Evolutionary conservation across 2,329 filamentous ascomycete genomes (phyloP).

Genomic region (Oidium heveae): DNA sequence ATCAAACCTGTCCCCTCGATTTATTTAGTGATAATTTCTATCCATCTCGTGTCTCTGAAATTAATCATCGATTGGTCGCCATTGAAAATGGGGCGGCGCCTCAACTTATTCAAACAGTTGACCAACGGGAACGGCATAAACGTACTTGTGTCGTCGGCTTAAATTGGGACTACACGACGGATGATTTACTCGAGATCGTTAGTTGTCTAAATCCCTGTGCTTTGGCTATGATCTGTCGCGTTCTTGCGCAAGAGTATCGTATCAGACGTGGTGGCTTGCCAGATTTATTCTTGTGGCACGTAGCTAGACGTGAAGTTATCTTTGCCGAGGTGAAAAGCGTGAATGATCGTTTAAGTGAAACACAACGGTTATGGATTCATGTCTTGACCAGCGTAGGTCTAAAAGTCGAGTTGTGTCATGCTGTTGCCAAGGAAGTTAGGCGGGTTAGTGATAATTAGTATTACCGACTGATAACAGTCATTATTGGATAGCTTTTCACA

Average conservation of each 20-base stretch:
- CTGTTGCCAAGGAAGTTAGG: constrained; percentile 15
- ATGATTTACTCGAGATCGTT: constrained; percentile 58
- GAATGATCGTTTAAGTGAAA: constrained; percentile 88
- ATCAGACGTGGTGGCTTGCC: constrained; percentile 71
- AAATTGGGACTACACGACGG: constrained; percentile 65
- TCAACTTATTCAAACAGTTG: constrained; percentile 38
- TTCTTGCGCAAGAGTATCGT: constrained; percentile 85
- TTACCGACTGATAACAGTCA: background rate
- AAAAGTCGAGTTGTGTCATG: constrained; percentile 56
- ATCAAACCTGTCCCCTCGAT: constrained; percentile 82
- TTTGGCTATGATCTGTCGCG: constrained; percentile 65
- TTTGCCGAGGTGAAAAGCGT: constrained; percentile 19
- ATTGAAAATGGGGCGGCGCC: constrained; percentile 63
- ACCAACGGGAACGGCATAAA: constrained; percentile 39
- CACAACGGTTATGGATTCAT: constrained; percentile 90
- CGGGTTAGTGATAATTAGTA: background rate
- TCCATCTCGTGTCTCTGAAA: constrained; percentile 59
- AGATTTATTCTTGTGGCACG: constrained; percentile 66
- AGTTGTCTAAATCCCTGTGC: constrained; percentile 56
- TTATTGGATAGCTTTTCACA: background rate
- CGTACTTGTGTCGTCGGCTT: constrained; percentile 76
- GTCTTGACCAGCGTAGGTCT: constrained; percentile 68
- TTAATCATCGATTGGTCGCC: constrained; percentile 64
- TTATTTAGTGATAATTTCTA: constrained; percentile 87
- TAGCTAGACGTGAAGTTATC: constrained; percentile 8